Base-by-base conservation (phyloP, 1,284 basidiomycete species). In the Moesziomyces sp. region DNA sequence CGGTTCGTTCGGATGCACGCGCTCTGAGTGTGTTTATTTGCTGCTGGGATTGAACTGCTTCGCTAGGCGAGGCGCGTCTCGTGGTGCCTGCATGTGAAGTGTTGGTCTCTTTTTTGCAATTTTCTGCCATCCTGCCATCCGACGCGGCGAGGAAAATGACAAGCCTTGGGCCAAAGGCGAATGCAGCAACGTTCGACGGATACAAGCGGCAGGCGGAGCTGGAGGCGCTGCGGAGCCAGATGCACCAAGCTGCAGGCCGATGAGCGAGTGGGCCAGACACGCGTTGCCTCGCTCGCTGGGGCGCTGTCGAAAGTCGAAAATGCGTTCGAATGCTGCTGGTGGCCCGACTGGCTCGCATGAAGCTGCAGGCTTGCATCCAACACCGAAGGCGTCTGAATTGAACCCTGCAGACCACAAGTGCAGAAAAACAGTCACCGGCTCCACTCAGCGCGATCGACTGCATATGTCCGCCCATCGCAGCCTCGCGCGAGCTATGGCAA, bases 281-380 rank as follows among this genome's bases (percentile, higher is more conserved):
- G 24, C 24, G 30, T 30, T 30, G 51, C 45, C 6, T 26, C 24
- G 24, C 51, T 30, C 44, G 44, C 23, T 45, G 2, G 8, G 30
- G 30, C 30, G 30, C 6, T 9, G 30, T 2, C 11, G 26, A 47
- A 16, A 14, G 30, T 11, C 11, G 26, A 47, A 18, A 24, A 18
- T 13, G 48, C 13, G 48, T 19, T 26, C 21, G 48, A 13, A 23
- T 28, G 46, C 28, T 48, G 46, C 46, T 28, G 9, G 10, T 51
- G 45, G 46, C 44, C 53, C 16, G 42, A 43, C n/a, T 26, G 9
- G 18, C 30, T 53, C 26, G 40, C 30, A 53, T 52, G 34, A 30
- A 60, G 24, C 53, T 67, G 58, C 64, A 67, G 24, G 54, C 38
- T 30, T 60, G 53, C 53, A 61, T 49, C 16, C 64, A 52, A 53